These are phyloP conservation scores for Hyaloscypha bicolor DNA, from an alignment of 495 filamentous ascomycete species.

Conservation along the genomic window DNA sequence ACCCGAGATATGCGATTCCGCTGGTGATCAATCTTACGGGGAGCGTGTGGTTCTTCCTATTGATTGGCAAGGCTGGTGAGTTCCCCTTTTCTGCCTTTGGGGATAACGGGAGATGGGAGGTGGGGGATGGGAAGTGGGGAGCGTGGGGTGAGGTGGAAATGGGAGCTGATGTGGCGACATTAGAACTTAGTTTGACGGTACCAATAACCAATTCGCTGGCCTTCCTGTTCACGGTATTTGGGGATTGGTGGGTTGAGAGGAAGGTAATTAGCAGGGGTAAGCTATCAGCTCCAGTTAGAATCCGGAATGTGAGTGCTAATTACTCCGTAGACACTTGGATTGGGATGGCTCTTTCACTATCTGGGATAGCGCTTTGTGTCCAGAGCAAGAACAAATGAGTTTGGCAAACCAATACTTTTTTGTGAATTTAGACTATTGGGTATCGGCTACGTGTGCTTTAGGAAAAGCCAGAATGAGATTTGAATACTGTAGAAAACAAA, in stretches of 20 bases:
- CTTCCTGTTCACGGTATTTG: constrained; percentile 92
- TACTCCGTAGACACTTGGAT: constrained; percentile 73
- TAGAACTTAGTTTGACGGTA: constrained; percentile 90
- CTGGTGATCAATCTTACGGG: constrained; percentile 90
- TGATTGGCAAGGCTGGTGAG: constrained; percentile 90
- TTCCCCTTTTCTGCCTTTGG: constrained; percentile 30
- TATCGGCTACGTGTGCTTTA: neutral
- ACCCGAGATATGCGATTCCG: constrained; percentile 82
- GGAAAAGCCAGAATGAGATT: constrained; percentile 3
- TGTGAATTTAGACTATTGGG: neutral
- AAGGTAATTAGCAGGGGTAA: constrained; percentile 81
- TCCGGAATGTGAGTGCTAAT: constrained; percentile 4
- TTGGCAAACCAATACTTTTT: neutral
- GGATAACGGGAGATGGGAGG: neutral
- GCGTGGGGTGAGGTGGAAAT: neutral
- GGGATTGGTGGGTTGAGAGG: constrained; percentile 91
- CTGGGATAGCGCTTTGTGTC: constrained; percentile 87
- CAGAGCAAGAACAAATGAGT: constrained; percentile 53
- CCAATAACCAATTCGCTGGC: constrained; percentile 93
- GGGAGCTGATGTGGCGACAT: neutral
- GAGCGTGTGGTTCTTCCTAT: constrained; percentile 94
- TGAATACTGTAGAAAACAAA: constrained; percentile 5
- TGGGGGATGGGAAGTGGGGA: neutral
- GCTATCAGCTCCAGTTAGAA: neutral
- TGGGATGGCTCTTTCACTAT: constrained; percentile 79